These are phyloP conservation scores for Phytophthora aleatoria DNA, from an alignment of 352 stramenopile genomes.

Conservation along the genomic window DNA sequence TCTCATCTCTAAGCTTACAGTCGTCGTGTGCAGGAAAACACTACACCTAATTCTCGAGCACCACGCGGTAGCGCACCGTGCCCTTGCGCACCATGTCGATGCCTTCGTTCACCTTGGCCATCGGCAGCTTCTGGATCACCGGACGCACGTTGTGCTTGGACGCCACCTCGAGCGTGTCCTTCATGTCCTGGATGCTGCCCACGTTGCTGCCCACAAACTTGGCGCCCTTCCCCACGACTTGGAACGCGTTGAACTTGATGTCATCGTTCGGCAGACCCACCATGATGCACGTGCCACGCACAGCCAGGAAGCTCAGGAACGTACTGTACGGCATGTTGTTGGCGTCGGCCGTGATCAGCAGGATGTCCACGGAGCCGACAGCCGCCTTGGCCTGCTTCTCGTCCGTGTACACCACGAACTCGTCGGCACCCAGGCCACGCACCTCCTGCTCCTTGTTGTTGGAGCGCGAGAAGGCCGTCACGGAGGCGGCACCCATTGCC, in stretches of 20 bases:
- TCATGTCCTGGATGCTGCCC: constrained; percentile 4
- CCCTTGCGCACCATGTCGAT: constrained; percentile 3
- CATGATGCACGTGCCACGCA: constrained; percentile 3
- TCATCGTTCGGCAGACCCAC: constrained; percentile 2
- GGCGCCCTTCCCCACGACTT: not conserved
- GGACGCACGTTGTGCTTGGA: constrained; percentile 41
- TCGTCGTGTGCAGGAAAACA: too few relatives aligned
- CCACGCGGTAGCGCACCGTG: constrained; percentile 3
- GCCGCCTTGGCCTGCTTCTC: not conserved
- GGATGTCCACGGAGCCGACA: not conserved
- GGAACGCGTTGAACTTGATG: constrained; percentile 2
- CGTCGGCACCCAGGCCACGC: not conserved
- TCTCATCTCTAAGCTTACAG: not conserved
- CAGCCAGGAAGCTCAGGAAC: constrained; percentile 1
- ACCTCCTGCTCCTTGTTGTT: constrained; percentile 5
- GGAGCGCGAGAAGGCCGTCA: constrained; percentile 1
- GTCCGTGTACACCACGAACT: constrained; percentile 6
- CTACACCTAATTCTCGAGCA: not conserved
- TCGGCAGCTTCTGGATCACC: constrained; percentile 4
- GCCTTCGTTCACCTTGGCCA: constrained; percentile 3
- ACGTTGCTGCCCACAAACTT: constrained; percentile 5
- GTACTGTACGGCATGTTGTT: constrained; percentile 2
- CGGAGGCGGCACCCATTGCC: not conserved
- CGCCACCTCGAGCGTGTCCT: constrained; percentile 32
- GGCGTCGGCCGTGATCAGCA: constrained; percentile 1